phyloP scores from a whole-genome alignment of 352 stramenopile species.

The Phytophthora meadii region DNA sequence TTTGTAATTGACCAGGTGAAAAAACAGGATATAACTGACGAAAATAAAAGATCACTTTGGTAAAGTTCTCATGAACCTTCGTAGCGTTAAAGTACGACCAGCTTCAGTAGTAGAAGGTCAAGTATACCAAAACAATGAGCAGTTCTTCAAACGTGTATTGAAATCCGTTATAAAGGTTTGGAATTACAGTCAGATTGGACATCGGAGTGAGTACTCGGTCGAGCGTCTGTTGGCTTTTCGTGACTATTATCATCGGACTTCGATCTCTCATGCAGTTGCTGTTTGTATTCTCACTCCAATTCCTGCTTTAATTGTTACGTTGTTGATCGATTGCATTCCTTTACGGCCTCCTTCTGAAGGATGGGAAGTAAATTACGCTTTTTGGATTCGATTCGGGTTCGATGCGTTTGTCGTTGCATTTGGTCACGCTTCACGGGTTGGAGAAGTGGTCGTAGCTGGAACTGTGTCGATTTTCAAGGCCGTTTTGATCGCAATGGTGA shows the following conservation, averaged over 20 bases:
- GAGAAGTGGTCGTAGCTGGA: constrained; percentile 14
- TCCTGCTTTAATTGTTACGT: constrained; percentile 5
- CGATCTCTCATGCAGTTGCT: constrained; percentile 5
- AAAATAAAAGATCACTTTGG: no score
- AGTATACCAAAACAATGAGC: no score
- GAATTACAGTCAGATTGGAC: constrained; percentile 16
- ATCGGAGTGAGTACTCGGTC: constrained; percentile 20
- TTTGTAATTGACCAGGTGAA: no score
- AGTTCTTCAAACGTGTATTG: no score
- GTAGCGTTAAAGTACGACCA: no score
- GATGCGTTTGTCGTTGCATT: constrained; percentile 15
- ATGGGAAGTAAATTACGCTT: constrained; percentile 26
- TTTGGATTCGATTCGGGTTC: constrained; percentile 27
- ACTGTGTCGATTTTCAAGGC: constrained; percentile 10
- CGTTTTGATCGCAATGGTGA: constrained; percentile 4
- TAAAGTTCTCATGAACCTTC: no score
- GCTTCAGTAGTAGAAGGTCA: no score
- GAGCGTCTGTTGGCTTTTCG: constrained; percentile 18
- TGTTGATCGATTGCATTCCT: constrained; percentile 15
- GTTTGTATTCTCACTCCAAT: constrained; percentile 13
- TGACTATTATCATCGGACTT: constrained; percentile 19
- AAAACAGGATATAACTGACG: no score
- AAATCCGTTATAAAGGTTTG: neutral
- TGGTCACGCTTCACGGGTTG: constrained; percentile 15
- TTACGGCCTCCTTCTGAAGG: constrained; percentile 3